Base-by-base conservation (phyloP, 1,284 basidiomycete species). In the Xerocomus nothofagi region DNA sequence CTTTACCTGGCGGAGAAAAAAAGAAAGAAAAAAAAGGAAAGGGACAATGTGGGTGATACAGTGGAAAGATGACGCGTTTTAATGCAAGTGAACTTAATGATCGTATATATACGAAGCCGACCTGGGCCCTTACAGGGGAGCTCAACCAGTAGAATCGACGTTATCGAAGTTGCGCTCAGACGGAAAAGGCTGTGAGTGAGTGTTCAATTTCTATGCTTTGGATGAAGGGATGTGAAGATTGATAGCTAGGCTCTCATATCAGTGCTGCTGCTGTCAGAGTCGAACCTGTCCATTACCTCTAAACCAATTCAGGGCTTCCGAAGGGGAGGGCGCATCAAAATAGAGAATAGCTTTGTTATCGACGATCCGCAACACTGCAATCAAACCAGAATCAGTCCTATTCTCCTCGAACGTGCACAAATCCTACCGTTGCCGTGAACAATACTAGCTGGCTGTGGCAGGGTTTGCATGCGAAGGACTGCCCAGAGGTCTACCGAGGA, bases 321-420 rank as follows among this genome's bases (percentile, higher is more conserved):
- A 88, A 24, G 88, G 81, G 10, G 88, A 85, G 24, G 86, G 84
- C 39, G 88, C 89, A 63, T 91, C 88, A 62, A 98, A 92, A 71
- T 98, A 98, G 48, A 96, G 76, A 57, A 98, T 93, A 7, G 93
- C 93, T 72, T 91, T 91, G 69, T 90, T 88, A 61, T 93, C 90
- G 46, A 91, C 86, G 50, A 92, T 77, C 36, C 90, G 86, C 43
- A 92, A 78, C 47, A 84, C 90, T 91, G 60, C 3, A 54, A 31
- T 34, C 9, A 20, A 32, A 48, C 26, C 11, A 29, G 15, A 17
- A 51, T 59, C 31, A 52, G 49, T 30, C 29, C 34, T 30, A 17
- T 32, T 33, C 44, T 31, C 32, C 51, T 37, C 27, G 36, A 53
- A 59, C 30, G 44, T 50, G 31, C 43, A 51, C 20, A 18, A 17